Conservation (phyloP, 305 asterid species). For the Rubia balearica region DNA sequence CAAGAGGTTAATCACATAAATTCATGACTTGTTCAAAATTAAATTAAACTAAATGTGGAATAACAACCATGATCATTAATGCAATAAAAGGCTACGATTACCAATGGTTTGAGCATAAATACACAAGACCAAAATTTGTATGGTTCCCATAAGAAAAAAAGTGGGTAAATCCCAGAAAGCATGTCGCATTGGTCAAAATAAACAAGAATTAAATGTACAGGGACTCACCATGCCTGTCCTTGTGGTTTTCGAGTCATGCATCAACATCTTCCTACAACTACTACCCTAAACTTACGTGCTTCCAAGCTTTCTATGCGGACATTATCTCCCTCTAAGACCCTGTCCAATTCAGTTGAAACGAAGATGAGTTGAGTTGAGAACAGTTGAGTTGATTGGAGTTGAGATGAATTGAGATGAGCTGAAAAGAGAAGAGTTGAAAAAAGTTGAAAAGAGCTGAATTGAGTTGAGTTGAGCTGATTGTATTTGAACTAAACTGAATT, state of each 20-base stretch:
- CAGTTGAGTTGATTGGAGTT: too few relatives aligned
- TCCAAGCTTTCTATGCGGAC: too few relatives aligned
- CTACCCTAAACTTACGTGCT: too few relatives aligned
- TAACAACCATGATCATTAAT: neutral
- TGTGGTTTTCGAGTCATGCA: slow-evolving; percentile 15
- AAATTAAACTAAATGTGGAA: too few relatives aligned
- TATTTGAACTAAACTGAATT: too few relatives aligned
- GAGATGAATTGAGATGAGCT: too few relatives aligned
- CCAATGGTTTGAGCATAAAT: slow-evolving; percentile 24
- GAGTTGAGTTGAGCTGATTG: too few relatives aligned
- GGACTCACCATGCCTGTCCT: slow-evolving; percentile 27
- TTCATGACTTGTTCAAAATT: neutral
- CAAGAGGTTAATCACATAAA: neutral
- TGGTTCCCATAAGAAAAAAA: neutral
- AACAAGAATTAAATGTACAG: slow-evolving; percentile 17
- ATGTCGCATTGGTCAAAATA: slow-evolving; percentile 34
- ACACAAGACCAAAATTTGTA: slow-evolving; percentile 3
- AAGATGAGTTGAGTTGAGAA: too few relatives aligned
- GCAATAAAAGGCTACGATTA: slow-evolving; percentile 26
- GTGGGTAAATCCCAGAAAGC: slow-evolving; percentile 33
- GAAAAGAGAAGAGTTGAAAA: too few relatives aligned
- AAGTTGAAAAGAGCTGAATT: too few relatives aligned
- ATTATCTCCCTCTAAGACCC: too few relatives aligned
- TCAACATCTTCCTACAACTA: slow-evolving; percentile 10
- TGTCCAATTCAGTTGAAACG: too few relatives aligned